phyloP scores from a whole-genome alignment of 495 filamentous ascomycete species.

The Xylaria venustula region DNA sequence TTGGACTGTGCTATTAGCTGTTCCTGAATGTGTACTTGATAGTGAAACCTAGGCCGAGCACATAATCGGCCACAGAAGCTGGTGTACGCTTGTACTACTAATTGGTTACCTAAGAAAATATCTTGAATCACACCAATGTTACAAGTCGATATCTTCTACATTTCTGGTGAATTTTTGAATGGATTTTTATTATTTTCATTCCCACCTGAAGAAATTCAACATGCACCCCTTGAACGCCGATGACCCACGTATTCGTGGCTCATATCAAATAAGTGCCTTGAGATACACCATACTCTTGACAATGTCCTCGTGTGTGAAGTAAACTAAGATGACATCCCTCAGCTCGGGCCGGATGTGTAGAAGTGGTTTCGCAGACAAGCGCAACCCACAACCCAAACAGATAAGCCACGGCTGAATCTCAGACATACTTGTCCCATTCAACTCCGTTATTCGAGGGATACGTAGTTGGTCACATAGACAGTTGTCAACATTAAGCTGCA shows the following conservation, averaged over 20 bases:
- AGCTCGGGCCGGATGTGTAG: background rate
- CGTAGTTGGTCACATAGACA: background rate
- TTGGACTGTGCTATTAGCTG: conserved; percentile 19
- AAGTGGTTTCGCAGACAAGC: background rate
- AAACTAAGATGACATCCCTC: background rate
- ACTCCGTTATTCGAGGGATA: background rate
- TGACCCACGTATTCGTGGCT: background rate
- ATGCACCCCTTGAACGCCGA: conserved; percentile 13
- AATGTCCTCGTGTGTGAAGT: background rate
- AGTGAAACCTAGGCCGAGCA: background rate
- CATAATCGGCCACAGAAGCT: background rate
- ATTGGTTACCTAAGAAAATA: conserved; percentile 4
- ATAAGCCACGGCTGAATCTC: background rate
- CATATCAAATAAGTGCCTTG: conserved; percentile 1
- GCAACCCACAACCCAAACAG: background rate
- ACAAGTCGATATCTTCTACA: background rate
- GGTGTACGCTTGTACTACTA: background rate
- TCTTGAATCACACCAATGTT: background rate
- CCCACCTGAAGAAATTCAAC: background rate
- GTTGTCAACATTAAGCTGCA: background rate
- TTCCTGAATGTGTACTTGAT: conserved; percentile 3
- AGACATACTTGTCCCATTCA: background rate
- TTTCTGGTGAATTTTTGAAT: too few species aligned
- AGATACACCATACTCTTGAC: conserved; percentile 15
- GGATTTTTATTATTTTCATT: conserved; percentile 9